Base-by-base conservation (phyloP, 305 asterid species). In the Fraxinus greggii region DNA sequence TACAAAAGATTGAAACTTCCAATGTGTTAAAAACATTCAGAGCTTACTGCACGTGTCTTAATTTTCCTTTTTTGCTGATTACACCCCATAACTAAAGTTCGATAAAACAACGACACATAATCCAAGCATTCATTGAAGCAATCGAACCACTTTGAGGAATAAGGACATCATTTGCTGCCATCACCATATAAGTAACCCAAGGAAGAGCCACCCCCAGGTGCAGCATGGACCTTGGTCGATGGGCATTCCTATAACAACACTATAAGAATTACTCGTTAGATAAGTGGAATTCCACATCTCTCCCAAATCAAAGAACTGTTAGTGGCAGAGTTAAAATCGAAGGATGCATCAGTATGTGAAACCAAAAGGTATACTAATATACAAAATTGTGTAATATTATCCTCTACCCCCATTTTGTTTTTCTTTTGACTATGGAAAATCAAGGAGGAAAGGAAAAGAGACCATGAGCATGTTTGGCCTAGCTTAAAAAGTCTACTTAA, bases 121-220 rank as follows among this genome's bases (percentile, higher is more conserved):
- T 26, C 33, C 7, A 28, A 12, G 73, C 73, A 65, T 65, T 65
- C 73, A 65, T 26, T 1, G 13, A 65, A 65, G 33, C 32, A 65
- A 12, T 65, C 4, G 73, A 65, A 65, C n/a, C 17, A 65, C 35
- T 65, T 26, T 10, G 5, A 65, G 1, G n/a, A 26, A 0, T 65
- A 65, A 28, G 12, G 73, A 26, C 35, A 45, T 65, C 33, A 65
- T 65, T 65, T 65, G 73, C 19, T 26, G 73, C 73, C 73, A 26
- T 65, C 73, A 9, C 73, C 73, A 0, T 26, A 65, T 12, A 65
- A 65, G 73, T 65, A 65, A 65, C 73, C 73, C 36, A 65, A 31
- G 19, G 72, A 63, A 7, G 72, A 63, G 72, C 72, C 72, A 63
- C 72, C 72, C 1, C 73, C 73, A 12, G 73, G 73, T 65, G 73